Evolutionary conservation across 768 basidiomycete genomes (phyloP).

Genomic region (Harrya chromipes): DNA sequence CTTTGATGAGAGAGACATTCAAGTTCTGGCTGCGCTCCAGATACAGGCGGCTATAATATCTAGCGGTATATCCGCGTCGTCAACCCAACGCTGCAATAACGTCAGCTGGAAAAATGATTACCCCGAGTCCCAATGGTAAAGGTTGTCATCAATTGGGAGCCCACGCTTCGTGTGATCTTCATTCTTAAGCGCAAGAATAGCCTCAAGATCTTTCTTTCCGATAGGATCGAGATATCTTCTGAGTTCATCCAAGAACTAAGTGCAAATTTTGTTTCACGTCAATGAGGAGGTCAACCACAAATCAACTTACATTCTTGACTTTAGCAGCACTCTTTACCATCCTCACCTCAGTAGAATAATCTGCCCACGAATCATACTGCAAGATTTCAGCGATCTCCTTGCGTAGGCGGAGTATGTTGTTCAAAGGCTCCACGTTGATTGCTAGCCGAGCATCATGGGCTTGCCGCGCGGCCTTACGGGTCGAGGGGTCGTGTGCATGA

Average conservation of each 20-base stretch:
- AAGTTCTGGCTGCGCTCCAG: slow-evolving; percentile 64
- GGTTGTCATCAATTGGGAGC: slow-evolving; percentile 62
- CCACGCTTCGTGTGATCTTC: slow-evolving; percentile 63
- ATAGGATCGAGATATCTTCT: slow-evolving; percentile 71
- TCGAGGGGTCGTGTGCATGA: slow-evolving; percentile 67
- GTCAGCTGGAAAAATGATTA: slow-evolving; percentile 26
- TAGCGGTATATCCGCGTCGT: slow-evolving; percentile 4
- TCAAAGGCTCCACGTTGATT: slow-evolving; percentile 68
- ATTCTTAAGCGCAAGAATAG: slow-evolving; percentile 69
- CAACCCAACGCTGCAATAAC: no score
- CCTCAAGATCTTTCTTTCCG: slow-evolving; percentile 61
- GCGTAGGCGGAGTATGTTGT: slow-evolving; percentile 65
- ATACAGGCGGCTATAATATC: slow-evolving; percentile 38
- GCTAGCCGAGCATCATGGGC: slow-evolving; percentile 66
- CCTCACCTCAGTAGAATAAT: slow-evolving; percentile 80
- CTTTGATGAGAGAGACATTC: slow-evolving; percentile 77
- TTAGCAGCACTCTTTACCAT: slow-evolving; percentile 74
- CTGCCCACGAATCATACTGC: slow-evolving; percentile 78
- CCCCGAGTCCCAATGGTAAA: slow-evolving; percentile 85
- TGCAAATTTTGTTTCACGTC: not conserved
- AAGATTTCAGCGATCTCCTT: slow-evolving; percentile 65
- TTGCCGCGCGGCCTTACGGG: slow-evolving; percentile 62
- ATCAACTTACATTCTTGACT: slow-evolving; percentile 48
- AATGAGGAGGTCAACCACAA: no score
- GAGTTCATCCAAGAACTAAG: slow-evolving; percentile 75